Base-by-base conservation (phyloP, 352 stramenopile species). In the Phytophthora citricola region DNA sequence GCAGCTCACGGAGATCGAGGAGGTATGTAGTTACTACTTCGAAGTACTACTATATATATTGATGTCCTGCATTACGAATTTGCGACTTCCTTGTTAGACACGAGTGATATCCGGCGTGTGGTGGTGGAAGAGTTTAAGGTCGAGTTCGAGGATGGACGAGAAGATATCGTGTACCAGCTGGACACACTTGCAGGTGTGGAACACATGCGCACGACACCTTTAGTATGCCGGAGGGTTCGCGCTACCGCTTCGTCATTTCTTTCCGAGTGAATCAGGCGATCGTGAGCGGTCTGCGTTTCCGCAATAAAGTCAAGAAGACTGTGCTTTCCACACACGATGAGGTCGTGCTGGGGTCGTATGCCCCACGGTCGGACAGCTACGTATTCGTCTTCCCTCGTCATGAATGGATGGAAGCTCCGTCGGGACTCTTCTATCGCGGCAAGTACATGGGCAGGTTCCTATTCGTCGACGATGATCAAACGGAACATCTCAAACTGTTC, bases 191-290 rank as follows among this genome's bases (percentile, higher is more conserved):
- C 78, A 26, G 87, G 89, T 14, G 73, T 95, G 44, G 75, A 86
- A 41, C 76, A 89, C 60, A 87, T 97, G 79, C 63, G 71, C 17
- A 80, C 78, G 56, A 93, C 80, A 38, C 85, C 87, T 39, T 97
- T 51, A 56, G 66, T 6, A 83, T 97, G 62, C 63, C 79, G 20
- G 89, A 97, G 71, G 87, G 86, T 17, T 78, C 62, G 20, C 87
- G 79, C 14, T 97, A 95, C 73, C 92, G 92, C 39, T 97, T 97
- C 47, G 75, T 60, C 4, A 91, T 97, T 57, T 72, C 68, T 15
- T 97, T 97, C 58, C 83, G 87, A 41, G 89, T 96, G 44, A 95
- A 97, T 52, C 82, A 85, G 17, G 66, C 84, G 11, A 96, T 97
- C 57, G 84, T 97, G 34, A 93, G 84, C 43, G 89, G 90, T 2